Percentiles rank a stretch among this genome's conserved stretches.
phyloP scores from a whole-genome alignment of 345 rosid genomes.

The Psidium guajava region DNA sequence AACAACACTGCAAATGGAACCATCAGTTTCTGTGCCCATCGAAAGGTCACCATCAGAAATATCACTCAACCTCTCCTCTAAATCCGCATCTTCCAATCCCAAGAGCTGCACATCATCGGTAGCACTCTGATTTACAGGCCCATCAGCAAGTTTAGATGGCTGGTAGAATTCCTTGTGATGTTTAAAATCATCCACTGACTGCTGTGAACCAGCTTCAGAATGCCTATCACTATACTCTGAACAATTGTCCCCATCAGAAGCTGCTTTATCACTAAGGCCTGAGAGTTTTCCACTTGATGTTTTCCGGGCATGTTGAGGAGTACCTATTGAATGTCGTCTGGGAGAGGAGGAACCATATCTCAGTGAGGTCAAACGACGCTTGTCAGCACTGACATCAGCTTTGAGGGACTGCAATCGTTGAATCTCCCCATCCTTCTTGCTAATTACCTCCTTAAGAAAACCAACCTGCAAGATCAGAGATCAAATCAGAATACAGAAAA shows the following conservation, averaged over 20 bases:
- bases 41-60: slow-evolving; percentile 88
- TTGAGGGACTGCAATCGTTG: slow-evolving; percentile 43
- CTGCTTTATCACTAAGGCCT: slow-evolving; percentile 24
- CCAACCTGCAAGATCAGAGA: slow-evolving; percentile 40
- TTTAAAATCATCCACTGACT: slow-evolving; percentile 35
- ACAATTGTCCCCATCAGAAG: slow-evolving; percentile 52
- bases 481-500: not conserved
- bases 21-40: slow-evolving; percentile 91
- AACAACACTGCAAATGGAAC: slow-evolving; percentile 52
- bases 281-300: slow-evolving; percentile 24
- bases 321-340: slow-evolving; percentile 44
- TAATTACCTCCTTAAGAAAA: slow-evolving; percentile 53
- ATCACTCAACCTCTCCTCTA: slow-evolving; percentile 86
- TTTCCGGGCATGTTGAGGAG: slow-evolving; percentile 25
- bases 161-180: slow-evolving; percentile 16
- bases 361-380: slow-evolving; percentile 28
- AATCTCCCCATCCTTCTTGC: slow-evolving; percentile 79
- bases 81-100: slow-evolving; percentile 61
- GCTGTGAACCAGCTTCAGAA: slow-evolving; percentile 67
- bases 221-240: slow-evolving; percentile 55
- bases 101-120: slow-evolving; percentile 64
- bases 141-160: slow-evolving; percentile 26
- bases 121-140: slow-evolving; percentile 16
- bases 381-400: slow-evolving; percentile 30
- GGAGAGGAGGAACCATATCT: slow-evolving; percentile 59